Percentiles rank a stretch among this genome's conserved stretches.
Conservation (phyloP, 257 asterid genomes). For the Paulownia fortunei region DNA sequence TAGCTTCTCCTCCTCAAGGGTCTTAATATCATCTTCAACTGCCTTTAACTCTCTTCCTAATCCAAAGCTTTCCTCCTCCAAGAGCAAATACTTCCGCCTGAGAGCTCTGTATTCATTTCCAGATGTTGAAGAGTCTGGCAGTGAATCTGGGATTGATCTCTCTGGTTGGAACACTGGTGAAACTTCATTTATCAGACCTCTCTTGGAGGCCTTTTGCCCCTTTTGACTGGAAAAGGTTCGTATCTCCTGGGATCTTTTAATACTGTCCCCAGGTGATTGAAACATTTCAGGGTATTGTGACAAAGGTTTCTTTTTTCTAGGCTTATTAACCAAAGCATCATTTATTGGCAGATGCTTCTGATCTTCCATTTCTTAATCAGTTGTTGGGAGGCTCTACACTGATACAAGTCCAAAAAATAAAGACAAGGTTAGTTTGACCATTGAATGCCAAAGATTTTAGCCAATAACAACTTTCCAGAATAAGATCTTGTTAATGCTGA, state of each 20-base stretch:
- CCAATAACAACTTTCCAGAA: neutral
- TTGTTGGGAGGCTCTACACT: neutral
- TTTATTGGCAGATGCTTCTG: conserved; percentile 47
- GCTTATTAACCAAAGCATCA: conserved; percentile 45
- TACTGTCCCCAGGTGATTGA: conserved; percentile 47
- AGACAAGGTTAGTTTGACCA: neutral
- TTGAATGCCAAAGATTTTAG: neutral
- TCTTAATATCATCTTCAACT: conserved; percentile 67
- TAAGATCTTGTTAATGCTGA: neutral
- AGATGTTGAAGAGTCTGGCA: conserved; percentile 49
- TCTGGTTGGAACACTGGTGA: conserved; percentile 46
- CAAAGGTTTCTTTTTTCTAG: conserved; percentile 64
- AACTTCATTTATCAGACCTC: conserved; percentile 36
- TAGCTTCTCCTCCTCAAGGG: conserved; percentile 87
- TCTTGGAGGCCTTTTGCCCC: conserved; percentile 58
- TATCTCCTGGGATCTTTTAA: conserved; percentile 40
- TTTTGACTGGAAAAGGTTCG: conserved; percentile 39
- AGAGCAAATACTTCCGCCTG: conserved; percentile 75
- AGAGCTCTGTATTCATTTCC: conserved; percentile 75
- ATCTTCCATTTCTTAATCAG: conserved; percentile 53
- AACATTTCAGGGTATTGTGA: conserved; percentile 42
- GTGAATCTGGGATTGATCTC: conserved; percentile 47
- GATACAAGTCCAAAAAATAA: neutral
- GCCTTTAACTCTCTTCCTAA: conserved; percentile 66
- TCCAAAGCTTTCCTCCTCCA: conserved; percentile 82